Evolutionary conservation across 1,284 basidiomycete species (phyloP).

Genomic region (Anthracocystis walkeri): DNA sequence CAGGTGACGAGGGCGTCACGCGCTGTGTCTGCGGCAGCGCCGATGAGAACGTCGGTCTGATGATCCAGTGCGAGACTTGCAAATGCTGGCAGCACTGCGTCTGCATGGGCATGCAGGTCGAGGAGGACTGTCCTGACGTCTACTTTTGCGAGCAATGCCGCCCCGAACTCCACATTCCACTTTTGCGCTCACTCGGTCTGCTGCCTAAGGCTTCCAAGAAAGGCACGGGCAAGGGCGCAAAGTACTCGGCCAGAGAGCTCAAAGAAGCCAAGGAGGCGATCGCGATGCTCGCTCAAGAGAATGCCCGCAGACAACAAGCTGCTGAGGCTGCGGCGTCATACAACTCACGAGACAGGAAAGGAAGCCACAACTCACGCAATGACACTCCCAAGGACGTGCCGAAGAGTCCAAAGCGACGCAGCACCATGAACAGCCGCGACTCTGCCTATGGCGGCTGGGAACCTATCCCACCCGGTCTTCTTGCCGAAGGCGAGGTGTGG

Average conservation of each 20-base stretch:
- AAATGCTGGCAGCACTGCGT: slow-evolving; percentile 98
- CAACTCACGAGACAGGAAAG: slow-evolving; percentile 41
- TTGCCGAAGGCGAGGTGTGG: slow-evolving; percentile 64
- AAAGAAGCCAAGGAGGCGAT: slow-evolving; percentile 67
- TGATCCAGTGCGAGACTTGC: slow-evolving; percentile 97
- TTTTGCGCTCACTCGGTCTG: slow-evolving; percentile 63
- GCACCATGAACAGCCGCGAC: slow-evolving; percentile 95
- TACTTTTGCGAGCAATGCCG: slow-evolving; percentile 94
- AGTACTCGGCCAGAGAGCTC: slow-evolving; percentile 61
- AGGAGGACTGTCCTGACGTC: slow-evolving; percentile 75
- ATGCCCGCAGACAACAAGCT: slow-evolving; percentile 58
- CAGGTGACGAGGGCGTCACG: slow-evolving; percentile 82
- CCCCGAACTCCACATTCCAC: slow-evolving; percentile 80
- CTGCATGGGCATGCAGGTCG: slow-evolving; percentile 92
- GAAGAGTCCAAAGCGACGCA: slow-evolving; percentile 76
- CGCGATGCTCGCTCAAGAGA: slow-evolving; percentile 59
- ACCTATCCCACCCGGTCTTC: slow-evolving; percentile 72
- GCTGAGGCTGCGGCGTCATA: slow-evolving; percentile 34
- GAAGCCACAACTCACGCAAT: slow-evolving; percentile 21
- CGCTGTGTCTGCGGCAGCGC: slow-evolving; percentile 91
- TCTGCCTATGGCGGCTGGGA: slow-evolving; percentile 91
- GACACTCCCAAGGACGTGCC: slow-evolving; percentile 35
- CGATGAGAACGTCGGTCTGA: slow-evolving; percentile 78
- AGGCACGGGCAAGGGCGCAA: slow-evolving; percentile 44
- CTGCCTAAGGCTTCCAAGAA: slow-evolving; percentile 59